A percentile compares a stretch with the other conserved stretches of the same genome.
Conservation (phyloP, 1,284 basidiomycete species). For the Leccinum solheimii region DNA sequence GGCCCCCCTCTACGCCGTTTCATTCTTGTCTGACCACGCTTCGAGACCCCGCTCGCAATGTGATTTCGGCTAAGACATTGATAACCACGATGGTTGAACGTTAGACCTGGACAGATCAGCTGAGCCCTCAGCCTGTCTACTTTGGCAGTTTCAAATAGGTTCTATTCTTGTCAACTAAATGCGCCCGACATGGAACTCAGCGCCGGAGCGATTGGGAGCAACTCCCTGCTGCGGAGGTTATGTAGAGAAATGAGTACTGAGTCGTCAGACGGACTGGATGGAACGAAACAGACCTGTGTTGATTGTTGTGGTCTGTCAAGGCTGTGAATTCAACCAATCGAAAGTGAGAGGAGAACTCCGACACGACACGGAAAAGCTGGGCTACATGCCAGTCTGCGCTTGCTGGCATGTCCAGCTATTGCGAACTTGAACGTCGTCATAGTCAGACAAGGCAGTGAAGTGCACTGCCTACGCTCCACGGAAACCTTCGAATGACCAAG, state of each 20-base stretch:
- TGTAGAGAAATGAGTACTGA: neutral
- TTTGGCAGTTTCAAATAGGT: constrained; percentile 9
- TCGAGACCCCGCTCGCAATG: neutral
- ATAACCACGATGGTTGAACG: neutral
- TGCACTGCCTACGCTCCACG: neutral
- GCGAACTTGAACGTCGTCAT: neutral
- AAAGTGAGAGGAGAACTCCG: neutral
- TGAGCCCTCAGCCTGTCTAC: neutral
- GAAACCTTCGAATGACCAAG: neutral
- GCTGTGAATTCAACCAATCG: constrained; percentile 6
- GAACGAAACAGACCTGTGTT: neutral
- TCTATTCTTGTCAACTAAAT: neutral
- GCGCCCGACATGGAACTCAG: neutral
- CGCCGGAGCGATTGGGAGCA: neutral
- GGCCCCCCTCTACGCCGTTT: neutral
- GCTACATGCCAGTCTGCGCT: neutral
- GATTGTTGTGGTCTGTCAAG: neutral
- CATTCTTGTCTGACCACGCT: neutral
- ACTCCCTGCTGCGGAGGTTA: neutral
- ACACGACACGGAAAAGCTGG: neutral
- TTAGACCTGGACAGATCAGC: neutral
- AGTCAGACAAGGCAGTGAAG: neutral
- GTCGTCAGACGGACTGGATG: neutral
- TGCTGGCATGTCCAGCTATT: neutral
- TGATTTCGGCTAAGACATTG: neutral